A percentile compares a stretch with the other conserved stretches of the same genome.
phyloP scores from a whole-genome alignment of 768 basidiomycete genomes.

The Phanerochaete carnosa region DNA sequence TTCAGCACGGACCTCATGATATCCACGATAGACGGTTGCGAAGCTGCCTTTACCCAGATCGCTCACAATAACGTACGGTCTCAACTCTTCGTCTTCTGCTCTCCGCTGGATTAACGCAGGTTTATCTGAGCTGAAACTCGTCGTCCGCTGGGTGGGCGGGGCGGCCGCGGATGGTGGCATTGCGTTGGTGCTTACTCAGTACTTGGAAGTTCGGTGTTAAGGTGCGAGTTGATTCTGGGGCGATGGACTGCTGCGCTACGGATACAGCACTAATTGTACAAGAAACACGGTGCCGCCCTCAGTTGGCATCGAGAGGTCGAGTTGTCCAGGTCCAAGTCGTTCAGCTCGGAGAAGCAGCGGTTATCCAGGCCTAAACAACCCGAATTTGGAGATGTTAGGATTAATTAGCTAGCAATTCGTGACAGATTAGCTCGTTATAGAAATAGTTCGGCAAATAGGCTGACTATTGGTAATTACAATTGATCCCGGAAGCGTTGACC shows the following conservation, averaged over 20 bases:
- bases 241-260: neutral
- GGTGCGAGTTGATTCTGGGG: neutral
- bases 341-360: neutral
- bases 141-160: slow-evolving; percentile 16
- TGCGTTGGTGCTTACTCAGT: slow-evolving; percentile 4
- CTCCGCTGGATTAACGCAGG: slow-evolving; percentile 9
- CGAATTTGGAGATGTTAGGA: neutral
- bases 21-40: slow-evolving; percentile 93
- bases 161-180: slow-evolving; percentile 23
- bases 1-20: slow-evolving; percentile 65
- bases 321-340: neutral
- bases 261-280: slow-evolving; percentile 6
- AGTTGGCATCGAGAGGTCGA: slow-evolving; percentile 9
- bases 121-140: slow-evolving; percentile 16
- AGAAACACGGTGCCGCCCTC: slow-evolving; percentile 6
- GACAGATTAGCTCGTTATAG: too few species aligned
- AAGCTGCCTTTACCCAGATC: slow-evolving; percentile 92
- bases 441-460: too few species aligned
- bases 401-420: neutral
- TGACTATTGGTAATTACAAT: too few species aligned
- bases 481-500: too few species aligned
- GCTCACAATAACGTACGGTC: slow-evolving; percentile 71
- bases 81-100: slow-evolving; percentile 64
- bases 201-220: neutral
- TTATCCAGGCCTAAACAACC: slow-evolving; percentile 4